These are phyloP conservation scores for Backusella tarrabulga DNA, from an alignment of 192 early-diverging fungal genomes.

Conservation along the genomic window DNA sequence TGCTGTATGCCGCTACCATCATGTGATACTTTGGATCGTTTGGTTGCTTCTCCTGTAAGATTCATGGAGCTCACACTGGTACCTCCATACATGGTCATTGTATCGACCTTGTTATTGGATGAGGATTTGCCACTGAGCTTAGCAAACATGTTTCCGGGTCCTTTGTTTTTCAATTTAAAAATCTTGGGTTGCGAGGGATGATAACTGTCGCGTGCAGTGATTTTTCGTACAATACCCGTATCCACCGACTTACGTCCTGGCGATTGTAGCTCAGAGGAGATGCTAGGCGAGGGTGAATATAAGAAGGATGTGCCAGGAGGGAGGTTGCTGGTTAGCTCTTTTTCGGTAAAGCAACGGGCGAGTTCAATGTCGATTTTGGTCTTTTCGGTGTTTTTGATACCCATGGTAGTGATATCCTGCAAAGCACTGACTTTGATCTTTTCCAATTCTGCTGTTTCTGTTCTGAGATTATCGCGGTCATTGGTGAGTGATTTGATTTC, in stretches of 20 bases:
- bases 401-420: conserved; percentile 49
- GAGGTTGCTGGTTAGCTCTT: conserved; percentile 19
- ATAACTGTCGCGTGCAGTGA: neutral
- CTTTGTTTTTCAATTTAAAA: conserved; percentile 55
- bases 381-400: conserved; percentile 51
- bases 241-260: conserved; percentile 26
- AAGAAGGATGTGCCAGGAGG: conserved; percentile 27
- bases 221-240: conserved; percentile 16
- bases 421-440: conserved; percentile 50
- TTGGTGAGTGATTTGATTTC: conserved; percentile 45
- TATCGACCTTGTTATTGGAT: neutral
- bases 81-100: neutral
- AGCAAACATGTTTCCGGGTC: conserved; percentile 33
- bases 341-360: conserved; percentile 35
- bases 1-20: conserved; percentile 3
- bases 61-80: neutral
- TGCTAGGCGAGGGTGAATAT: conserved; percentile 17
- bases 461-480: conserved; percentile 44
- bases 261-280: conserved; percentile 18
- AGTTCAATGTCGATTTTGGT: conserved; percentile 55
- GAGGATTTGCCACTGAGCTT: conserved; percentile 21
- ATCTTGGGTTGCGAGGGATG: conserved; percentile 37
- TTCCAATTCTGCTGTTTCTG: conserved; percentile 40
- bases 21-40: neutral
- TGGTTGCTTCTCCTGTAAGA: neutral